Evolutionary conservation across 2,329 filamentous ascomycete genomes (phyloP), one percentile per base, ranked within the genome.

Genomic region (Triangularia verruculosa): DNA sequence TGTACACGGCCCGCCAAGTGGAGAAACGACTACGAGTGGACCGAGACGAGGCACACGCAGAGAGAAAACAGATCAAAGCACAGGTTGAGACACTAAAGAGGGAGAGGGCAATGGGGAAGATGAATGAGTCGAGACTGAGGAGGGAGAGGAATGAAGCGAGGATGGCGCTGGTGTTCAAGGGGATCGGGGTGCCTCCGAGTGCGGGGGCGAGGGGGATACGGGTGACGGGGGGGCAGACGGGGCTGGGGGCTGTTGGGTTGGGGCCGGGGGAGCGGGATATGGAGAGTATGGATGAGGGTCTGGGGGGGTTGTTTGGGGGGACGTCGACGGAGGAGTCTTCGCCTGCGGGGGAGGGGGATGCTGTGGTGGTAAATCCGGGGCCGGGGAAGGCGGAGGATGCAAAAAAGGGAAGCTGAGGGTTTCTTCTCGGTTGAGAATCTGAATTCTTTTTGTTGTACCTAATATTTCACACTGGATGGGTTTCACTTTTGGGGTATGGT

Each of bases 1-100:
- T 71, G 12, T 71, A 71, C 59, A 61, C 68, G 2, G 66, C 68
- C 7, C 61, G 66, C 4, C 68, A 69, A 53, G 47, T 64, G 2
- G 66, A 66, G 39, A 68, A 68, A 54, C 63, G 68, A 12, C 54
- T 71, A 24, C 65, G 69, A 28, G 64, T 60, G 2, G 69, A 71
- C 32, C 60, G 67, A 5, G 68, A 70, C 54, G 69, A 71, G 59
- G 67, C 65, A 1, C 62, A 67, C 6, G n/a, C n/a, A 5, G 57
- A 59, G 2, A 17, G 27, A 7, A 59, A 59, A n/a, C 17, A 30
- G 6, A 17, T 47, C 20, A 59, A 30, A 13, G 28, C 54, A 1
- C 66, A 67, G 58, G 66, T 66, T 2, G 59, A 59, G 17, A 67
- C 65, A 12, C 43, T 70, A 1, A 43, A 54, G 7, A 59, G 47